Evolutionary conservation across 805 yeast genomes (phyloP), one percentile per base, ranked within the genome.

Genomic region (Tetrapisispora arboricola): DNA sequence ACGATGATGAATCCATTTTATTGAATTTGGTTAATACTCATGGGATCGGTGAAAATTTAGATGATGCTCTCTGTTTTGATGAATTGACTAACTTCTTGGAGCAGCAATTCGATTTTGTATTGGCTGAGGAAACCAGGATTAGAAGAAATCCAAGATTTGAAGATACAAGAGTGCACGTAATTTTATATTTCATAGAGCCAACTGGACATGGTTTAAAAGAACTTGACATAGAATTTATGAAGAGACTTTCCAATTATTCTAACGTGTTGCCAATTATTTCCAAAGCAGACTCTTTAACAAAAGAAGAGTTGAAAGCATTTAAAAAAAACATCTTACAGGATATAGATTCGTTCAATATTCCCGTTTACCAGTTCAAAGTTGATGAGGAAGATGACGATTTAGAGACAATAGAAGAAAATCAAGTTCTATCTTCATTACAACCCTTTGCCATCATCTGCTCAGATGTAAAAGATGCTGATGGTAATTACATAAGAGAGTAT

Each of bases 81-180:
- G 92, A 83, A 55, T 74, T 83, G 39, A 73, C 75, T 40, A 68
- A 71, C 42, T 84, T 73, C 56, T 63, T 84, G 53, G 82, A 80
- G 57, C 86, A 80, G 56, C 90, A 83, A 55, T 83, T 82, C 55
- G 88, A 81, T 57, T 66, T 72, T 42, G 86, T 84, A 0, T 70
- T 87, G 36, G 85, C 84, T 2, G 95, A 87, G 58, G 96, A 87
- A 60, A 83, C 92, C 1, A 71, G 90, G 47, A 84, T 87, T 48
- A 73, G 74, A 60, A 79, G 96, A 71, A 84, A 85, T 57, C 95
- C 95, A 20, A 69, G 84, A 48, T 78, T 81, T 55, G 79, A 73
- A 50, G 90, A 84, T 63, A 71, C 87, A 15, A 69, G 92, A 51
- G 84, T 83, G 32, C 92, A 83, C 55, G 78, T 76, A 7, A 72